A percentile compares a stretch with the other conserved stretches of the same genome.
Evolutionary conservation across 306 rosid species (phyloP).

Genomic region (Cucumis hystrix): DNA sequence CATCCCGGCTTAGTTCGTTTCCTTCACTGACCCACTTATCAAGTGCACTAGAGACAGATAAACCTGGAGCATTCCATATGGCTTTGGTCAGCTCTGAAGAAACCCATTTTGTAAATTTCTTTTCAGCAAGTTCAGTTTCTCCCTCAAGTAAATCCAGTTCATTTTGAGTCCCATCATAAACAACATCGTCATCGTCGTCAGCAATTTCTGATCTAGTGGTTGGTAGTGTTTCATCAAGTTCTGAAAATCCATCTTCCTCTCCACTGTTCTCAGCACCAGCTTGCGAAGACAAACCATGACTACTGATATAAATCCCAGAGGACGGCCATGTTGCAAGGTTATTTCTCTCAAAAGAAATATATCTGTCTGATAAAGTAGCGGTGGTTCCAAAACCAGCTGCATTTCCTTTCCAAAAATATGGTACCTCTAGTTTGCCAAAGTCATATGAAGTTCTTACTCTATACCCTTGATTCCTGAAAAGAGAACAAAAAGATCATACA

Average conservation of each 20-base stretch:
- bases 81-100: slow-evolving; percentile 29
- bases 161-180: slow-evolving; percentile 14
- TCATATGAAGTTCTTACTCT: neutral
- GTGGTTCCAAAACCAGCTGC: slow-evolving; percentile 12
- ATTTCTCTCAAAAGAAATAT: slow-evolving; percentile 5
- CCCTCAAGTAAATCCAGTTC: slow-evolving; percentile 37
- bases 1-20: slow-evolving; percentile 37
- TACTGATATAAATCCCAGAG: slow-evolving; percentile 11
- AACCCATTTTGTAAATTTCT: slow-evolving; percentile 9
- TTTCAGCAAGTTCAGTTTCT: slow-evolving; percentile 19
- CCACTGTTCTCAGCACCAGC: slow-evolving; percentile 49
- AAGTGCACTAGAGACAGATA: slow-evolving; percentile 21
- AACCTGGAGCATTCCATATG: slow-evolving; percentile 20
- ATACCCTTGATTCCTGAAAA: slow-evolving; percentile 30
- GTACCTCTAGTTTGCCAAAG: slow-evolving; percentile 25
- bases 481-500: neutral
- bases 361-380: slow-evolving; percentile 1
- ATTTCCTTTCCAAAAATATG: slow-evolving; percentile 12
- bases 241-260: slow-evolving; percentile 71
- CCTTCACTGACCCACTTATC: slow-evolving; percentile 69
- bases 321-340: slow-evolving; percentile 25
- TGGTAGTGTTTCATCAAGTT: slow-evolving; percentile 21
- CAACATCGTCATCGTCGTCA: slow-evolving; percentile 16
- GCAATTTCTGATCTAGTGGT: slow-evolving; percentile 18
- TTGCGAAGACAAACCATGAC: slow-evolving; percentile 51